Evolutionary conservation across 2,329 filamentous ascomycete species (phyloP), one percentile per base, ranked within the genome.

Genomic region (Neopestalotiopsis sp.): DNA sequence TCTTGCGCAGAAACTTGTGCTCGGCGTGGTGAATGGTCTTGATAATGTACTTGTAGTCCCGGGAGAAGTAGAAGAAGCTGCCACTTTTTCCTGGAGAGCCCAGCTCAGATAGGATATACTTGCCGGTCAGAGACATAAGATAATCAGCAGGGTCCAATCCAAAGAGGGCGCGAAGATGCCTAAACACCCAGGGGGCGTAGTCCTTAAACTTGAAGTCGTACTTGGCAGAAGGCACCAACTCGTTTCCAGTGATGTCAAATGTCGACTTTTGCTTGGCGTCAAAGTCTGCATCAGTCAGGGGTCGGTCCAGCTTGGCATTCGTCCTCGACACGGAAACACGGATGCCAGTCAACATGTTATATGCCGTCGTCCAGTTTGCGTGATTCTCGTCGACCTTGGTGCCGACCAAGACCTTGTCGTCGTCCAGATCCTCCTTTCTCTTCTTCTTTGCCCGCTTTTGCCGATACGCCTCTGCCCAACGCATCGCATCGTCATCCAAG

Each of bases 181-280:
- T 94, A 82, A 99, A 99, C 69, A 99, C 96, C 95, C 95, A 98
- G 68, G 96, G 96, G n/a, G 95, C 95, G 81, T 99, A 99, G 83
- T 99, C 96, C 84, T 99, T 99, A 87, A 99, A 99, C 82, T 99
- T 99, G 90, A 99, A 99, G 84, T 99, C 96, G 85, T 99, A 99
- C 83, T 99, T 98, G 74, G 96, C 95, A 71, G 95, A 98, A 28
- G 96, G 96, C 5, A 97, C 97, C 79, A 99, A 86, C 84, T 99
- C 96, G 80, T 98, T 98, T 73, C 96, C 96, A 73, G 95, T 97
- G 78, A 98, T 97, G 82, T 98, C 96, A 86, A 99, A 99, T 61
- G 95, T 98, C 78, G 97, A 98, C 84, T 99, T 99, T 82, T 98
- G 94, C 83, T 94, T 95, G 72, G 93, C 92, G 70, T 94, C 89